A percentile compares a stretch with the other conserved stretches of the same genome.
Conservation (phyloP, 2,329 filamentous ascomycete species). For the Aspergillus intermedius region DNA sequence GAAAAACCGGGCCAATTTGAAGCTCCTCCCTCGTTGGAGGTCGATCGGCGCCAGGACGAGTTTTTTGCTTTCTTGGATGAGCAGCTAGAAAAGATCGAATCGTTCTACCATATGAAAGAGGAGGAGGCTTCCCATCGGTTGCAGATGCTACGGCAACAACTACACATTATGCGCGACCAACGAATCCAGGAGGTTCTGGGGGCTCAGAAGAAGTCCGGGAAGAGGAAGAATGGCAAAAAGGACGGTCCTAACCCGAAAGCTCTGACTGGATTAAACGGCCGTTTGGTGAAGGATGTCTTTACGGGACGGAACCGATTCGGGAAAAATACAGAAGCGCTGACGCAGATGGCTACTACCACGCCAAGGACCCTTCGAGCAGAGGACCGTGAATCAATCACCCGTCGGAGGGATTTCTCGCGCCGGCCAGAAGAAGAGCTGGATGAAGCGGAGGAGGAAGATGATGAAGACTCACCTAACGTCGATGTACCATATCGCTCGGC, state of each 20-base stretch:
- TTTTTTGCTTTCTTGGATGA: slow-evolving; percentile 80
- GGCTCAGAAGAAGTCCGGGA: slow-evolving; percentile 31
- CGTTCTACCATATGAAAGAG: slow-evolving; percentile 84
- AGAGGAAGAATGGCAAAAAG: slow-evolving; percentile 16
- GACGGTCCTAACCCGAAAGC: slow-evolving; percentile 16
- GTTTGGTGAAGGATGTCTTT: slow-evolving; percentile 35
- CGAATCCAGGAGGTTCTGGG: slow-evolving; percentile 65
- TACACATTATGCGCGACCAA: slow-evolving; percentile 87
- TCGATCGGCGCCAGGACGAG: slow-evolving; percentile 69
- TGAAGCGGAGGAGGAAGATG: too few relatives aligned
- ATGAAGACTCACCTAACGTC: slow-evolving; percentile 35
- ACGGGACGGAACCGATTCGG: slow-evolving; percentile 45
- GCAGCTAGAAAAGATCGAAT: slow-evolving; percentile 85
- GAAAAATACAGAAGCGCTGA: slow-evolving; percentile 50
- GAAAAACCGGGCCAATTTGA: slow-evolving; percentile 48
- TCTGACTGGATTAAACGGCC: slow-evolving; percentile 19
- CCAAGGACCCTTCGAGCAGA: slow-evolving; percentile 22
- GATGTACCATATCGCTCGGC: slow-evolving; percentile 78
- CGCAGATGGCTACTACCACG: slow-evolving; percentile 37
- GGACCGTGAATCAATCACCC: slow-evolving; percentile 20
- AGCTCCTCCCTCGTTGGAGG: slow-evolving; percentile 48
- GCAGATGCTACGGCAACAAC: slow-evolving; percentile 65
- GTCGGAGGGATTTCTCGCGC: slow-evolving; percentile 46
- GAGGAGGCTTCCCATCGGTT: slow-evolving; percentile 72
- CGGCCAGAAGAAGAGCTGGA: slow-evolving; percentile 14